phyloP scores from a whole-genome alignment of 768 basidiomycete genomes.

The Suillus variegatus region DNA sequence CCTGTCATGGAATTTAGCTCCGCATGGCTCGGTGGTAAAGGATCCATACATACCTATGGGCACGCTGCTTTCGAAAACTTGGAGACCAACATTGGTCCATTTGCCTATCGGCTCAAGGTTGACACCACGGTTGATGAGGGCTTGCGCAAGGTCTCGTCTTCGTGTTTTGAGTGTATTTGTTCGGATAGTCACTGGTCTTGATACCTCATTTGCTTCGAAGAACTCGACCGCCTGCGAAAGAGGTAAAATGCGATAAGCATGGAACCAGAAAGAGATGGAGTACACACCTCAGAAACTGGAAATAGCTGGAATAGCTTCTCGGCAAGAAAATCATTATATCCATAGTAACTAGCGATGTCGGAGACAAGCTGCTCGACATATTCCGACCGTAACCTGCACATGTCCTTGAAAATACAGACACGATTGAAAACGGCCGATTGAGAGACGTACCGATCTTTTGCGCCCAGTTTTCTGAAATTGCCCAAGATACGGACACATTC shows the following conservation, averaged over 20 bases:
- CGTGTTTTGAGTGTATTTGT: constrained; percentile 95
- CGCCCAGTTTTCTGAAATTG: constrained; percentile 69
- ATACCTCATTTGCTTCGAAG: constrained; percentile 95
- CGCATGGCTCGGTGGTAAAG: neutral
- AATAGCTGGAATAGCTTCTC: constrained; percentile 96
- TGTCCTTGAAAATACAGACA: constrained; percentile 10
- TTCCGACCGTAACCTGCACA: constrained; percentile 78
- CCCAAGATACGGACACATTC: constrained; percentile 71
- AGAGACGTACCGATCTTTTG: constrained; percentile 61
- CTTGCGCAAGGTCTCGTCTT: constrained; percentile 91
- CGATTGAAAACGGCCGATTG: constrained; percentile 13
- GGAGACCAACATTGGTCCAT: constrained; percentile 99
- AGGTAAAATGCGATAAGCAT: constrained; percentile 5
- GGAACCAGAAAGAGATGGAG: constrained; percentile 12
- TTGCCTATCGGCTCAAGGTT: constrained; percentile 98
- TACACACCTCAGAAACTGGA: constrained; percentile 81
- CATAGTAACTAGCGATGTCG: constrained; percentile 95
- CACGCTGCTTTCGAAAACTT: constrained; percentile 94
- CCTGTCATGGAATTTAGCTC: constrained; percentile 39
- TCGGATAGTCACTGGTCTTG: constrained; percentile 96
- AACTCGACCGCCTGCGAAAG: constrained; percentile 87
- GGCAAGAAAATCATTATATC: constrained; percentile 93
- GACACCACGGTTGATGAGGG: constrained; percentile 92
- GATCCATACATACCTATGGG: constrained; percentile 69
- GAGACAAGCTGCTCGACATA: constrained; percentile 84